Evolutionary conservation across 805 yeast species (phyloP).

Genomic region (Tetrapisispora pingtungensis): DNA sequence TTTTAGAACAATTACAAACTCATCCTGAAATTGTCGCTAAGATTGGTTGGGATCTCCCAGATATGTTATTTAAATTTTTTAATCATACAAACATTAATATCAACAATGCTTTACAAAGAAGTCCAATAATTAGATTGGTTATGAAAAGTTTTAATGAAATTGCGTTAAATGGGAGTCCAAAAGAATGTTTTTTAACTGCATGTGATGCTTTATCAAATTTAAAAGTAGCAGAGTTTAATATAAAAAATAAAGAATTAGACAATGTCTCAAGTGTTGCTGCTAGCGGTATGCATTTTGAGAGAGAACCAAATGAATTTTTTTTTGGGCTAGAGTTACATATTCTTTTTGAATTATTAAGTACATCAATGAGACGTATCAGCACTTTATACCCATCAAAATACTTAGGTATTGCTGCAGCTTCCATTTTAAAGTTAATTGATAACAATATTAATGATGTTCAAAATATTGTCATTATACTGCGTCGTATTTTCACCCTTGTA

Average conservation of each 20-base stretch:
- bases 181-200: conserved; percentile 62
- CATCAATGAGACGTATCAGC: conserved; percentile 48
- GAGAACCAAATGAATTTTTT: conserved; percentile 24
- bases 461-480: conserved; percentile 37
- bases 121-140: conserved; percentile 27
- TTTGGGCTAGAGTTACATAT: conserved; percentile 55
- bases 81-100: conserved; percentile 30
- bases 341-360: conserved; percentile 52
- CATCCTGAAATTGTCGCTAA: conserved; percentile 46
- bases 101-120: conserved; percentile 16
- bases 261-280: conserved; percentile 3
- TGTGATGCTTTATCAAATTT: conserved; percentile 47
- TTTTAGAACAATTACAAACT: conserved; percentile 36
- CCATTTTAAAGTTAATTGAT: conserved; percentile 44
- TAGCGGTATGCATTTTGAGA: conserved; percentile 3
- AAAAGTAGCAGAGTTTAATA: conserved; percentile 8
- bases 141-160: conserved; percentile 49
- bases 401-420: conserved; percentile 54
- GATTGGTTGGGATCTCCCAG: conserved; percentile 91
- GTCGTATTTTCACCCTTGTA: conserved; percentile 55
- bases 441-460: conserved; percentile 30
- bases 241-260: conserved; percentile 2
- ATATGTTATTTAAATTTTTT: conserved; percentile 48
- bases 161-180: conserved; percentile 65
- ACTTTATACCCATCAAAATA: conserved; percentile 75